These are phyloP conservation scores for Kazachstania sp. DNA, from an alignment of 1,139 yeast species.

Conservation along the genomic window DNA sequence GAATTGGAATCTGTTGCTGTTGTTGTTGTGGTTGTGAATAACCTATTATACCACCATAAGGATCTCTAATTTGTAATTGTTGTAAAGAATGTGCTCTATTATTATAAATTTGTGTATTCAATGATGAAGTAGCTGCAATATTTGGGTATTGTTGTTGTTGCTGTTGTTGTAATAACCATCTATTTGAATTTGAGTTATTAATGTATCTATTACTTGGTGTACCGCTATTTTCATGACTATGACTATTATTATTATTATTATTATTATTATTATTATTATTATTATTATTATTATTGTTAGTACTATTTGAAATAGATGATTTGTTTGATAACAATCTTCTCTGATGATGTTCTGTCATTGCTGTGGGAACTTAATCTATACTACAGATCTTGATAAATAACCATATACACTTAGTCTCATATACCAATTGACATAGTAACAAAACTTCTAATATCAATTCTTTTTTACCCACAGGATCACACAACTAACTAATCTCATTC, in stretches of 20 bases:
- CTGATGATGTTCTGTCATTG: neutral
- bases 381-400: no score
- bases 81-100: constrained; percentile 1
- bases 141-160: neutral
- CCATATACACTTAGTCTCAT: no score
- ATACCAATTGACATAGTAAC: no score
- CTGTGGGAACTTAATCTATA: no score
- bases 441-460: no score
- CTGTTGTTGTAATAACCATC: neutral
- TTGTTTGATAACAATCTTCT: constrained; percentile 4
- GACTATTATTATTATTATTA: neutral
- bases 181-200: neutral
- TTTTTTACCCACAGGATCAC: no score
- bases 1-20: neutral
- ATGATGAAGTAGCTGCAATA: neutral
- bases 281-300: neutral
- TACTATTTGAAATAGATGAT: constrained; percentile 1
- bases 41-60: neutral
- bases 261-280: neutral
- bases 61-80: constrained; percentile 1
- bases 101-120: constrained; percentile 1
- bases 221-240: neutral
- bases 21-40: neutral
- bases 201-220: neutral
- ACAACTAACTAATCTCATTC: no score